phyloP scores from a whole-genome alignment of 1,139 yeast genomes.

The Taphrina flavorubra region DNA sequence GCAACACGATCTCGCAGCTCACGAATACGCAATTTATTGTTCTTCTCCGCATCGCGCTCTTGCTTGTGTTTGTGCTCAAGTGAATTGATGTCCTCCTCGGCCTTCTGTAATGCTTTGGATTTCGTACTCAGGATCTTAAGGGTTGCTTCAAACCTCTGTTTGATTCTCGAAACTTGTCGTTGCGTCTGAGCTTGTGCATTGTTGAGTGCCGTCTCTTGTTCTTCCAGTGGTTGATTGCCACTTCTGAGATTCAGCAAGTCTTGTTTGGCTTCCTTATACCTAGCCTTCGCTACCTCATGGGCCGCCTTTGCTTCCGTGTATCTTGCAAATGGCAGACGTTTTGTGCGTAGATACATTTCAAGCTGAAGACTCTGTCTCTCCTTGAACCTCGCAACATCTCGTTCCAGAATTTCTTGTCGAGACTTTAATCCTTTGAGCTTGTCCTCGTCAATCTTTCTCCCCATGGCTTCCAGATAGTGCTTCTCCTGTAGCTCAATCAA shows the following conservation, averaged over 20 bases:
- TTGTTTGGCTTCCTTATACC: conserved; percentile 56
- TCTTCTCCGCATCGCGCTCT: conserved; percentile 22
- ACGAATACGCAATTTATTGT: conserved; percentile 41
- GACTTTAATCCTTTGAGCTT: conserved; percentile 53
- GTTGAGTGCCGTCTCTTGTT: conserved; percentile 29
- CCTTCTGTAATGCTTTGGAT: not conserved
- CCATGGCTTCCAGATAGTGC: conserved; percentile 47
- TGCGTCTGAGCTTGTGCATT: conserved; percentile 29
- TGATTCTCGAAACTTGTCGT: conserved; percentile 8
- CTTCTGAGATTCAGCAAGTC: conserved; percentile 54
- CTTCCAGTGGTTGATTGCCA: conserved; percentile 41
- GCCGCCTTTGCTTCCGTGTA: conserved; percentile 45
- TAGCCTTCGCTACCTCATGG: conserved; percentile 50
- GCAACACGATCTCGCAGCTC: conserved; percentile 52
- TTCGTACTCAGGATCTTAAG: not conserved
- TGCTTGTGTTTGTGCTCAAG: conserved; percentile 23
- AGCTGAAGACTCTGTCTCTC: conserved; percentile 45
- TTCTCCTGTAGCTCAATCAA: conserved; percentile 62
- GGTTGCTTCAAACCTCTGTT: conserved; percentile 23
- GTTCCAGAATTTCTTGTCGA: conserved; percentile 48
- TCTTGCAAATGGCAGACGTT: conserved; percentile 43
- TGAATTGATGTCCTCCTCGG: conserved; percentile 23
- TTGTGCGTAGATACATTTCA: conserved; percentile 41
- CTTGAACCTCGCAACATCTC: conserved; percentile 46
- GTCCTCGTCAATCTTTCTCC: conserved; percentile 39